These are phyloP conservation scores for Talaromyces sp. DNA, from an alignment of 2,329 filamentous ascomycete genomes.

Conservation along the genomic window DNA sequence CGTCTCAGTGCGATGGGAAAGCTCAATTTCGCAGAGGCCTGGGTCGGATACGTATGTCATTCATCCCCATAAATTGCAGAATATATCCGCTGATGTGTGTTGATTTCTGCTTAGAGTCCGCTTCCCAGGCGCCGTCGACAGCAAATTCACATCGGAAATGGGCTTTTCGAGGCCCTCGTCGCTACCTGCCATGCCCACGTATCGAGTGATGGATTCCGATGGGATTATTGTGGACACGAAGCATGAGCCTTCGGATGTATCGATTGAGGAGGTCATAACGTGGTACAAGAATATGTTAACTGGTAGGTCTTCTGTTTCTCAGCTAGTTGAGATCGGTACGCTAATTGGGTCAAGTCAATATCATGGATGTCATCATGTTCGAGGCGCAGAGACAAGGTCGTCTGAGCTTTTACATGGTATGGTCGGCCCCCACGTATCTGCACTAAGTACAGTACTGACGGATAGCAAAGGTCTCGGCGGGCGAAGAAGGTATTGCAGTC, in stretches of 20 bases:
- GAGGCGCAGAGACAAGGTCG: slow-evolving; percentile 95
- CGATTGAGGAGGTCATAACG: slow-evolving; percentile 57
- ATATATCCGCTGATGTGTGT: slow-evolving; percentile 12
- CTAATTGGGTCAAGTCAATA: slow-evolving; percentile 51
- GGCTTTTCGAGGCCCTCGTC: slow-evolving; percentile 71
- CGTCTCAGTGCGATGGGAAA: slow-evolving; percentile 46
- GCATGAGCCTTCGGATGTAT: slow-evolving; percentile 64
- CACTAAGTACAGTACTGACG: neutral
- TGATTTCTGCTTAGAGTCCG: slow-evolving; percentile 47
- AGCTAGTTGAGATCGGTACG: neutral
- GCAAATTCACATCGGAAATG: slow-evolving; percentile 80
- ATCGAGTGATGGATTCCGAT: slow-evolving; percentile 86
- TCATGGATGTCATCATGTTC: slow-evolving; percentile 98
- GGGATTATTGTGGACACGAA: slow-evolving; percentile 74
- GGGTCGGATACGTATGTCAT: slow-evolving; percentile 57
- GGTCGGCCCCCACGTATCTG: neutral
- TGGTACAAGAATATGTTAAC: slow-evolving; percentile 65
- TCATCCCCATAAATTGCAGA: neutral
- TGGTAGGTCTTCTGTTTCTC: slow-evolving; percentile 30
- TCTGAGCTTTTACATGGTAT: slow-evolving; percentile 93
- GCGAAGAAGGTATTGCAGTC: slow-evolving; percentile 90
- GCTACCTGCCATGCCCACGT: slow-evolving; percentile 78
- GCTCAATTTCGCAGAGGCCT: slow-evolving; percentile 55
- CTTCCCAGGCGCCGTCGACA: slow-evolving; percentile 94
- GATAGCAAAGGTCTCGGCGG: slow-evolving; percentile 62